phyloP scores from a whole-genome alignment of 2,329 filamentous ascomycete species.

The Aspergillus sp. region DNA sequence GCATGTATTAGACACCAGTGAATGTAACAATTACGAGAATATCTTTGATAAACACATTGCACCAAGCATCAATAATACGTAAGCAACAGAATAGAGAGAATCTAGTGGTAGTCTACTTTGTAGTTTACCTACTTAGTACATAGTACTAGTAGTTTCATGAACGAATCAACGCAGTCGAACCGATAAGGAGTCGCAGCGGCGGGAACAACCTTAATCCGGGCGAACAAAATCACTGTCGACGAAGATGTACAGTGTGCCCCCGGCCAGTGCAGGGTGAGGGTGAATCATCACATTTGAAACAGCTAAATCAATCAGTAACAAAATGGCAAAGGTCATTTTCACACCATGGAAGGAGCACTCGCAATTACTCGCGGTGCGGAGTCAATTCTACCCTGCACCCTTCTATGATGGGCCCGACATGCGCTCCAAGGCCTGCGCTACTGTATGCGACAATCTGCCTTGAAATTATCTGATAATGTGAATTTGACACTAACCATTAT shows the following conservation, averaged over 20 bases:
- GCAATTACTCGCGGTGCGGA: slow-evolving; percentile 40
- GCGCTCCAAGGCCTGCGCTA: slow-evolving; percentile 42
- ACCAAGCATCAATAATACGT: background rate
- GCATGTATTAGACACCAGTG: slow-evolving; percentile 18
- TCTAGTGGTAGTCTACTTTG: background rate
- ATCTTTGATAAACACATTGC: background rate
- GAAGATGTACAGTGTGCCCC: background rate
- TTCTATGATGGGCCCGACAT: slow-evolving; percentile 37
- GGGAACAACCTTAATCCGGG: slow-evolving; percentile 22
- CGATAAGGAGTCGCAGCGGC: slow-evolving; percentile 3
- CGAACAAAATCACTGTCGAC: slow-evolving; percentile 21
- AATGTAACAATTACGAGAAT: slow-evolving; percentile 4
- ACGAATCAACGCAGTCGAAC: background rate
- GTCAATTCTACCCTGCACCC: slow-evolving; percentile 42
- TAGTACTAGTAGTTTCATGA: background rate
- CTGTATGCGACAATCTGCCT: slow-evolving; percentile 31
- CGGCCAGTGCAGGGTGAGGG: background rate
- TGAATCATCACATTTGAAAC: background rate
- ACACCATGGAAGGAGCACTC: slow-evolving; percentile 45
- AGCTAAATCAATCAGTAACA: background rate
- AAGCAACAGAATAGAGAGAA: background rate
- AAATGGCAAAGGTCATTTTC: slow-evolving; percentile 45
- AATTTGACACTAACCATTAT: too few relatives aligned
- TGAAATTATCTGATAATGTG: background rate
- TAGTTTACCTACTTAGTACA: too few relatives aligned